Evolutionary conservation across 2,329 filamentous ascomycete species (phyloP).

Genomic region (Scortechinia acanthostroma): DNA sequence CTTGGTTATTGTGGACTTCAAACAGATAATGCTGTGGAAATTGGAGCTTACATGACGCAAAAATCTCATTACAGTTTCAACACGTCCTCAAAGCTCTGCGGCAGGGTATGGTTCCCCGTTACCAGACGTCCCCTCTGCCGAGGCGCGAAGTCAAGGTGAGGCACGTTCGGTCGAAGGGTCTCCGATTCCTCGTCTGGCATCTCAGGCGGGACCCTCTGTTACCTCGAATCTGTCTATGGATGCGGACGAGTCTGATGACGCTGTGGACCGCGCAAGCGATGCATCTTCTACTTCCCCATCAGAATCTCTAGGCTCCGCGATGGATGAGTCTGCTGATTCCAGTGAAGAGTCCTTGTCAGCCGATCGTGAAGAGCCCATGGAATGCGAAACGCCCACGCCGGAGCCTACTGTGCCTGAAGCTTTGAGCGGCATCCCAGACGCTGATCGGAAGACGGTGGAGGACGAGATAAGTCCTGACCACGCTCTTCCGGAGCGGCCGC

Average conservation of each 20-base stretch:
- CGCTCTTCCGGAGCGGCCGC: too few relatives aligned
- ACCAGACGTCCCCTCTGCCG: neutral
- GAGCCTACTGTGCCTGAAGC: neutral
- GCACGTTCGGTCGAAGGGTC: neutral
- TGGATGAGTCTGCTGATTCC: slow-evolving; percentile 1
- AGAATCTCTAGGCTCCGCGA: neutral
- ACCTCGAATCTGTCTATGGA: neutral
- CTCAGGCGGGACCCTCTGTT: neutral
- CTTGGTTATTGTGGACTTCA: too few relatives aligned
- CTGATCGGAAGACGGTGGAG: neutral
- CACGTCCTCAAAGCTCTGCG: too few relatives aligned
- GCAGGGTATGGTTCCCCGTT: neutral
- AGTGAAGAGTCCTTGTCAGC: neutral
- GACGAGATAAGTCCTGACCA: neutral
- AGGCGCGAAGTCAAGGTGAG: neutral
- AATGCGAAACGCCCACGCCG: neutral
- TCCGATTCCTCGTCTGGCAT: neutral
- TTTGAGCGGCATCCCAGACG: too few relatives aligned
- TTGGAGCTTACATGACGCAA: too few relatives aligned
- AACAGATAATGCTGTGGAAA: too few relatives aligned
- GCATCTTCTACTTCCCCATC: neutral
- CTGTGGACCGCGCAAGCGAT: neutral
- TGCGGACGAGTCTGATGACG: neutral
- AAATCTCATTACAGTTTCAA: too few relatives aligned
- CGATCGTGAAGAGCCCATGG: neutral